phyloP scores from a whole-genome alignment of 352 stramenopile genomes.

The Pythium chondricola region DNA sequence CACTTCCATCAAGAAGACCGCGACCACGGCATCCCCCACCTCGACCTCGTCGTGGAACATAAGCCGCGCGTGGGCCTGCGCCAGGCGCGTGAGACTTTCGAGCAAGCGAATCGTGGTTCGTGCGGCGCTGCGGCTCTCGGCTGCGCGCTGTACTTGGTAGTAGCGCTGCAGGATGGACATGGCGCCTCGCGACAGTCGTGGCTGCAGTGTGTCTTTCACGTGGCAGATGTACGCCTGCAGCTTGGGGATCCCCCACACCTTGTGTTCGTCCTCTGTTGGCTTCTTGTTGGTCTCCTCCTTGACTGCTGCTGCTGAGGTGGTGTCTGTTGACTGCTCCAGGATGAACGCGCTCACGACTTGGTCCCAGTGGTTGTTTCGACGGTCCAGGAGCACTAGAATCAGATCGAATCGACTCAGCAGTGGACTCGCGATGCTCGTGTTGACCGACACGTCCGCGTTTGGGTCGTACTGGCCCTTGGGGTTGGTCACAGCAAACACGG shows the following conservation, averaged over 20 bases:
- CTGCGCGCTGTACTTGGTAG: constrained; percentile 80
- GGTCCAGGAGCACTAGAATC: constrained; percentile 94
- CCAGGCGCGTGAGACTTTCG: constrained; percentile 91
- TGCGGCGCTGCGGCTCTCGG: constrained; percentile 51
- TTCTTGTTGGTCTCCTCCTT: constrained; percentile 17
- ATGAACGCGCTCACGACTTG: constrained; percentile 93
- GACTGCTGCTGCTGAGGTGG: constrained; percentile 7
- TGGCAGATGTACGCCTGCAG: constrained; percentile 91
- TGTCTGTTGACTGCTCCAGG: constrained; percentile 77
- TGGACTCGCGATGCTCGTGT: constrained; percentile 94
- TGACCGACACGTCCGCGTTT: constrained; percentile 86
- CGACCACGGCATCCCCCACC: constrained; percentile 71
- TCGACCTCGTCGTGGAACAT: constrained; percentile 65
- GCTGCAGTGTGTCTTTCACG: constrained; percentile 86
- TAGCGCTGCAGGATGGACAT: constrained; percentile 88
- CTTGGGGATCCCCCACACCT: constrained; percentile 85
- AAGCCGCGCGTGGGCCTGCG: constrained; percentile 87
- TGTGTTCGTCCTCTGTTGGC: background rate
- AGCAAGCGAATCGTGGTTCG: constrained; percentile 93
- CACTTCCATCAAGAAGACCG: constrained; percentile 75
- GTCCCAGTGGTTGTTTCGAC: constrained; percentile 84
- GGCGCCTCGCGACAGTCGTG: constrained; percentile 69
- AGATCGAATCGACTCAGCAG: constrained; percentile 98
- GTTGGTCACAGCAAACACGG: constrained; percentile 96
- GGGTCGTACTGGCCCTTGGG: constrained; percentile 86